Percentiles rank a stretch among this genome's conserved stretches.
Evolutionary conservation across 305 asterid genomes (phyloP).

Genomic region (Fraxinus sp.): DNA sequence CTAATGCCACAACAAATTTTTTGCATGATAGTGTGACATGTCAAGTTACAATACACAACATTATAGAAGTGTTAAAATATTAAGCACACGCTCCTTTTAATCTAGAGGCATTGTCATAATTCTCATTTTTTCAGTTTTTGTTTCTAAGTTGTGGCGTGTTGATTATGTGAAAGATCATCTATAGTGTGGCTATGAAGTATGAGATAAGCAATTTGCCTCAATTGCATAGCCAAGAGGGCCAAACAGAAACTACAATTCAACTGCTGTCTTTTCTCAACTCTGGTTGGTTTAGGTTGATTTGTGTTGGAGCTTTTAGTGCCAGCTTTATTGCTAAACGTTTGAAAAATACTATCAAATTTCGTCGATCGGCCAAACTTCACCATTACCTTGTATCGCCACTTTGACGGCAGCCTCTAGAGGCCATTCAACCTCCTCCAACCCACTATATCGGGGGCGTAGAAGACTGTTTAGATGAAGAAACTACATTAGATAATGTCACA

Average conservation of each 20-base stretch:
- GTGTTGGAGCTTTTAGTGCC: background rate
- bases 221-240: background rate
- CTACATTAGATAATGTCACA: too few species aligned
- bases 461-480: background rate
- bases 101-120: too few species aligned
- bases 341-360: too few species aligned
- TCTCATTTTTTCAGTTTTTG: background rate
- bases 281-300: background rate
- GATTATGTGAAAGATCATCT: background rate
- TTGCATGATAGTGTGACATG: too few species aligned
- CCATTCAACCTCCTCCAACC: background rate
- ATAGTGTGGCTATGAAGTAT: too few species aligned
- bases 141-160: background rate
- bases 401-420: background rate
- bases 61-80: too few species aligned
- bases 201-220: too few species aligned
- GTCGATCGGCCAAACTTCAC: background rate
- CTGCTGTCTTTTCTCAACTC: background rate
- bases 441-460: background rate
- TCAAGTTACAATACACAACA: too few species aligned
- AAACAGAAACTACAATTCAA: background rate
- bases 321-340: too few species aligned
- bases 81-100: background rate
- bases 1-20: too few species aligned
- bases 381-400: background rate